Evolutionary conservation across 768 basidiomycete genomes (phyloP), one percentile per base, ranked within the genome.

Genomic region (Mrakia hoshinonis): DNA sequence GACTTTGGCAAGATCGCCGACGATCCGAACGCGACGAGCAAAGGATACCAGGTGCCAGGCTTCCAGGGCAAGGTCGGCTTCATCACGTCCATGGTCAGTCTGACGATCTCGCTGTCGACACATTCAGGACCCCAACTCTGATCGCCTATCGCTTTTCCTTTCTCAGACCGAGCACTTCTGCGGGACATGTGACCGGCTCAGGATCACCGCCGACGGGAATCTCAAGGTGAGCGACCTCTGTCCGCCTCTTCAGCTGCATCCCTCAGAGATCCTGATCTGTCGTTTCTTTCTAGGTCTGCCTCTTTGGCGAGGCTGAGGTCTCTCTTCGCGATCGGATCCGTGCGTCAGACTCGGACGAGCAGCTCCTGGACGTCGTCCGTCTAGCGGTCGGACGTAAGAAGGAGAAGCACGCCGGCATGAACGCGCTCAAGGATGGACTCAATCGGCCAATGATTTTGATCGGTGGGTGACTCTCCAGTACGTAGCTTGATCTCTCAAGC

Each of bases 391-490:
- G 78, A 15, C 84, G 83, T 47, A 92, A 91, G 82, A 84, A 88
- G 77, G 89, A 86, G 78, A 91, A 88, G 76, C 91, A 93, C 76
- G 89, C 86, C 48, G 89, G 87, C 48, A 91, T 91, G 90, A 87
- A 89, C 29, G 46, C 60, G 36, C 62, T 76, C n/a, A 72, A 74
- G 48, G 68, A 69, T 26, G 73, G 70, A 51, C 85, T 85, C 58
- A 92, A 92, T 81, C 83, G 89, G 64, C 89, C 91, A 13, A 94
- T 94, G 91, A 93, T 93, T 74, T 82, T 91, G 73, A 94, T 94
- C 79, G 92, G 92, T 80, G 92, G 92, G 87, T 94, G 85, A 89
- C 34, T 60, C 20, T 13, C 34, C 7, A 18, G 34, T 60, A 38
- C 55, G 55, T 60, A 29, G 18, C 29, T 1, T 36, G 7, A 11